Evolutionary conservation across 352 stramenopile genomes (phyloP).

Genomic region (Globisporangium mamillatum): DNA sequence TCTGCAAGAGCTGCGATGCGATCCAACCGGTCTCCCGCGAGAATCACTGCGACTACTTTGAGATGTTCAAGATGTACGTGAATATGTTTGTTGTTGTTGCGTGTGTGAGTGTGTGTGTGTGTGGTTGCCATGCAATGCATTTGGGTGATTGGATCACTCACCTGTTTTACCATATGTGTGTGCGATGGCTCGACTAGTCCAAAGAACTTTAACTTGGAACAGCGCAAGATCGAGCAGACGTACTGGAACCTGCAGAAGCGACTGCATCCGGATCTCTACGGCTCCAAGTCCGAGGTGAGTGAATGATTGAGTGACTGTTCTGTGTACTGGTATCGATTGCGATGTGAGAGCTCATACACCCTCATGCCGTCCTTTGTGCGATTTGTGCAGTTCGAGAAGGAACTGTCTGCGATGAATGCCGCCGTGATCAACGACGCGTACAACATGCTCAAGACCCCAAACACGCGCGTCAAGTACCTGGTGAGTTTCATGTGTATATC

Average conservation of each 20-base stretch:
- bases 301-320: neutral
- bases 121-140: neutral
- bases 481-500: conserved; percentile 24
- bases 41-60: conserved; percentile 83
- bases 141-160: neutral
- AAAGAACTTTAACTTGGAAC: conserved; percentile 78
- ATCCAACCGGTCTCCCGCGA: conserved; percentile 66
- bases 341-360: neutral
- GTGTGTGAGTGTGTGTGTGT: conserved; percentile 11
- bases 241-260: conserved; percentile 89
- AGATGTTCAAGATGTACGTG: conserved; percentile 82
- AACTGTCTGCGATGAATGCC: conserved; percentile 74
- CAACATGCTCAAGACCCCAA: conserved; percentile 86
- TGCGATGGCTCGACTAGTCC: conserved; percentile 28
- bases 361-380: neutral
- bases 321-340: neutral
- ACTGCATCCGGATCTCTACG: conserved; percentile 81
- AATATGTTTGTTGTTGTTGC: conserved; percentile 17
- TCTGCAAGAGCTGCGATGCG: conserved; percentile 72
- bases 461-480: conserved; percentile 82
- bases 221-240: conserved; percentile 79
- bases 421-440: conserved; percentile 84
- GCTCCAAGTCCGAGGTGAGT: conserved; percentile 79
- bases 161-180: neutral
- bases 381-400: conserved; percentile 63